phyloP scores from a whole-genome alignment of 2,329 filamentous ascomycete species.

The Penicillium brevicompactum region DNA sequence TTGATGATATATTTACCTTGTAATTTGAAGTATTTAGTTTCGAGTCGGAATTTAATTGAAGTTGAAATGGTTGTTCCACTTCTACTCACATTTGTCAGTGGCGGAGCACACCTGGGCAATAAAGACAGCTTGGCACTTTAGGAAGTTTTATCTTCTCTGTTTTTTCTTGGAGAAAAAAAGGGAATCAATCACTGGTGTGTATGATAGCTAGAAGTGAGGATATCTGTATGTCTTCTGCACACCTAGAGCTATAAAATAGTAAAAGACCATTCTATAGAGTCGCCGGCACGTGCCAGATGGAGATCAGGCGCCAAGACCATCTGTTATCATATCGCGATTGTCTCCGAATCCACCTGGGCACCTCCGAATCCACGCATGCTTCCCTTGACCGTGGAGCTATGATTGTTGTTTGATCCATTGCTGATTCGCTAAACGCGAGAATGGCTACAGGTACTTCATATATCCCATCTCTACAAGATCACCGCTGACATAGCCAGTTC shows the following conservation, averaged over 20 bases:
- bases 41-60: background rate
- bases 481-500: conserved; percentile 56
- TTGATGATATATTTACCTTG: background rate
- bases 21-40: background rate
- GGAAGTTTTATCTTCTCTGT: no score
- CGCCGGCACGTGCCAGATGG: background rate
- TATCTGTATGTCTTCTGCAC: background rate
- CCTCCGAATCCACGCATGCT: background rate
- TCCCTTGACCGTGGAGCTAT: background rate
- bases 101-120: background rate
- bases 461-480: background rate
- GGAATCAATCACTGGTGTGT: no score
- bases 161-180: background rate
- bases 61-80: background rate
- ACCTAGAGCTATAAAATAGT: no score
- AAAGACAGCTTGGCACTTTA: background rate
- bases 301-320: conserved; percentile 3
- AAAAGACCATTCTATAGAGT: no score
- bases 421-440: conserved; percentile 2
- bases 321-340: conserved; percentile 10
- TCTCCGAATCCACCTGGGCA: conserved; percentile 2
- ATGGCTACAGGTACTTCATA: conserved; percentile 11
- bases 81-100: background rate
- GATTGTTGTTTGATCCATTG: background rate
- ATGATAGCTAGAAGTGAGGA: background rate